Evolutionary conservation across 306 rosid genomes (phyloP).

Genomic region (Prunus mira): DNA sequence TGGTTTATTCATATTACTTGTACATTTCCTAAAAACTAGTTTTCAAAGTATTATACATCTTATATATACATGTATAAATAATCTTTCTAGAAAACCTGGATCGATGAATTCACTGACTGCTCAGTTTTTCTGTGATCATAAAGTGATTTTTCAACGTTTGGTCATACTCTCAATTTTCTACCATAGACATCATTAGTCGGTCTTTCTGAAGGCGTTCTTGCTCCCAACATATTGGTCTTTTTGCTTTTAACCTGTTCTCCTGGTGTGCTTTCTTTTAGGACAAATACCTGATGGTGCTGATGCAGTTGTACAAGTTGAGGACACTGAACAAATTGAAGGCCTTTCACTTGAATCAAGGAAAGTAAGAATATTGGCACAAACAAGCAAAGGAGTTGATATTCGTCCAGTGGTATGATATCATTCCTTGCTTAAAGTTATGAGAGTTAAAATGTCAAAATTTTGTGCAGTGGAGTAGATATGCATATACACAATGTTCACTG

Average conservation of each 20-base stretch:
- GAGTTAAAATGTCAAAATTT: conserved; percentile 1
- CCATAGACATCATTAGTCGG: neutral
- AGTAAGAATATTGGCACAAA: conserved; percentile 53
- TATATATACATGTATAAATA: no score
- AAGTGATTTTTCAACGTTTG: neutral
- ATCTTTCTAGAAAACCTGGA: neutral
- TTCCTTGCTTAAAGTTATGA: neutral
- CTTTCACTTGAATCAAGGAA: conserved; percentile 34
- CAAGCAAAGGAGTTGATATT: conserved; percentile 64
- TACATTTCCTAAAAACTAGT: neutral
- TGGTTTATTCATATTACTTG: neutral
- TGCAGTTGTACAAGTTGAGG: conserved; percentile 95
- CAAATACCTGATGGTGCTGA: conserved; percentile 98
- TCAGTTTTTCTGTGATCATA: neutral
- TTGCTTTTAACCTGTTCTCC: neutral
- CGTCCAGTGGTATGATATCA: conserved; percentile 71
- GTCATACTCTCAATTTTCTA: no score
- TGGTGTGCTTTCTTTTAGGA: conserved; percentile 38
- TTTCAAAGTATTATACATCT: no score
- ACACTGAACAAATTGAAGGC: conserved; percentile 53
- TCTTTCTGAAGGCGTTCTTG: neutral
- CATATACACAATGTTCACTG: neutral
- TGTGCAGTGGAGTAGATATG: neutral
- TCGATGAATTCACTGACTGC: neutral
- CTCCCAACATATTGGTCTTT: neutral